Conservation (phyloP, 2,329 filamentous ascomycete genomes). For the Penicillium janthinellum region DNA sequence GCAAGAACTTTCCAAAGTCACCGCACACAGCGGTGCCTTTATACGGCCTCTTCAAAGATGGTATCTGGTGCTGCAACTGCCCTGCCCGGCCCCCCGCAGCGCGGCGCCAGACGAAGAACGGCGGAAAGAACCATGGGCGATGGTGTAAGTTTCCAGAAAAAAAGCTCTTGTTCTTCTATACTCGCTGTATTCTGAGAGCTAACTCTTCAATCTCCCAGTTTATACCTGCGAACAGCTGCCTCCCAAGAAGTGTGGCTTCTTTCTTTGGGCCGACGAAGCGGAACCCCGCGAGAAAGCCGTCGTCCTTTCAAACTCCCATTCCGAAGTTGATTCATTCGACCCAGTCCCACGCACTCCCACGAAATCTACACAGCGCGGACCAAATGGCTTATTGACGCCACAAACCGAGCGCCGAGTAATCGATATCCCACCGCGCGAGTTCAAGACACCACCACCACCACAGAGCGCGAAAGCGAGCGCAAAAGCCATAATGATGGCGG, state of each 20-base stretch:
- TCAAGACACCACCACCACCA: constrained; percentile 21
- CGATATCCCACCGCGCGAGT: constrained; percentile 15
- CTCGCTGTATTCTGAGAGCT: neutral
- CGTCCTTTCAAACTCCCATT: constrained; percentile 53
- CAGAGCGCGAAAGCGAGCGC: constrained; percentile 28
- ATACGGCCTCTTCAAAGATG: constrained; percentile 46
- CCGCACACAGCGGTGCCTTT: constrained; percentile 28
- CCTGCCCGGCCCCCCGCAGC: constrained; percentile 55
- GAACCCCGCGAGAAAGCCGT: constrained; percentile 54
- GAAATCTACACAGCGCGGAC: neutral
- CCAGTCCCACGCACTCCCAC: constrained; percentile 24
- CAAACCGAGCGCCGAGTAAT: constrained; percentile 31
- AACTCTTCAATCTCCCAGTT: constrained; percentile 37
- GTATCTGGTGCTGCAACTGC: constrained; percentile 59
- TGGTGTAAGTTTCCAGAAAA: constrained; percentile 47
- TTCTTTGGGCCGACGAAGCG: constrained; percentile 63
- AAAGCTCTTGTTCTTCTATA: neutral
- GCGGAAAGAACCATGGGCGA: constrained; percentile 57
- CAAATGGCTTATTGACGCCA: constrained; percentile 37
- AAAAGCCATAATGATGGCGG: constrained; percentile 35
- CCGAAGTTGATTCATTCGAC: constrained; percentile 41
- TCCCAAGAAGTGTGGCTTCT: constrained; percentile 58
- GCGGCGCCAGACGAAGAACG: constrained; percentile 60
- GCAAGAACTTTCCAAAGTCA: constrained; percentile 17
- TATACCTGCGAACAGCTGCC: constrained; percentile 59